Base-by-base conservation (phyloP, 257 asterid species). In the Scutellaria barbata region DNA sequence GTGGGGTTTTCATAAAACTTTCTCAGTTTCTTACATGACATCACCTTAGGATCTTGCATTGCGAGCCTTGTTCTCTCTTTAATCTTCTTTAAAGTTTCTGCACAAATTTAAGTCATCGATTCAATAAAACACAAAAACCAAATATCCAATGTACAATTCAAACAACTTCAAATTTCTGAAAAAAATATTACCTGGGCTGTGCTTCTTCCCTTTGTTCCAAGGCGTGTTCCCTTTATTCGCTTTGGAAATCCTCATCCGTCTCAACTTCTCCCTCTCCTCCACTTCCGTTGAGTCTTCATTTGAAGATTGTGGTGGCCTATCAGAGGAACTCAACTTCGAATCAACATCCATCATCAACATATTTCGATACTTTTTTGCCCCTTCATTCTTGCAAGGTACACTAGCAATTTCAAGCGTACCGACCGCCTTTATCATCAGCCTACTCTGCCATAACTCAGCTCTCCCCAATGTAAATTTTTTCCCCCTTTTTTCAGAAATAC, bases 11-110 rank as follows among this genome's bases (percentile, higher is more conserved):
- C 33, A 17, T 43, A 30, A 67, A 78, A 78, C 74, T 41, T 73
- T 77, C 77, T 20, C 45, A 47, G 73, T 77, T 68, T 74, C 90
- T 84, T 87, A 89, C 96, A 87, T 91, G 89, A 88, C 96, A 83
- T 94, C 99, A 91, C 99, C 96, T 94, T 92, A 86, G 99, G 99
- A 78, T 91, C 88, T 89, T 88, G 96, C 99, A 94, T 94, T 46
- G 99, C 99, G 78, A 91, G 85, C 80, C 83, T 84, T 40, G 99
- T 91, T 81, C 88, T 86, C 81, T 92, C 98, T 84, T 76, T 85
- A 65, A 95, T 95, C 87, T 78, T 77, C 85, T 74, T 86, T 50
- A 89, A 58, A 50, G 99, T 95, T 81, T 89, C 99, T 95, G 96
- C 85, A 85, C 40, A 69, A 17, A 48, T 57, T 45, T 52, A 22